Conservation (phyloP, 768 basidiomycete species). For the Psilocybe tampanensis region DNA sequence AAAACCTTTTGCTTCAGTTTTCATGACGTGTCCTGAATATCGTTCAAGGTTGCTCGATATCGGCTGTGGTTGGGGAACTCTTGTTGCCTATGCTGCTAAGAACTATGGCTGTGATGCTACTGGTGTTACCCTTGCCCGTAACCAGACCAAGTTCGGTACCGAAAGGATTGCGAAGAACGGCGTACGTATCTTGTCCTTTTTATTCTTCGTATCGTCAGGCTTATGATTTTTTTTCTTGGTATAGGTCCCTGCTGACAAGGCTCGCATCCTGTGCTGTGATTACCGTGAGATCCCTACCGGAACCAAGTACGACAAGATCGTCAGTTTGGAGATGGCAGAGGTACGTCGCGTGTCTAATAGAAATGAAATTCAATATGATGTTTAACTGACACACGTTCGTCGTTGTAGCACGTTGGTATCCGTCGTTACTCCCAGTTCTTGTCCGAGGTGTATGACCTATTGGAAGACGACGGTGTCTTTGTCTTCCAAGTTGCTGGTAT, state of each 20-base stretch:
- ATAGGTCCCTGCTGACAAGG: slow-evolving; percentile 61
- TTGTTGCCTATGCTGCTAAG: slow-evolving; percentile 92
- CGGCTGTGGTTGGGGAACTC: slow-evolving; percentile 96
- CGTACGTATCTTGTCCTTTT: slow-evolving; percentile 30
- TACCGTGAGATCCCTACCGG: slow-evolving; percentile 88
- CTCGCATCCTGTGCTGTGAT: slow-evolving; percentile 91
- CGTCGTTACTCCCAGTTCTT: slow-evolving; percentile 90
- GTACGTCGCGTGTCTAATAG: slow-evolving; percentile 36
- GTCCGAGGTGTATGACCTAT: slow-evolving; percentile 86
- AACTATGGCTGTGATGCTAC: slow-evolving; percentile 97
- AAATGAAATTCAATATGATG: background rate
- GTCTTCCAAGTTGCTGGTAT: slow-evolving; percentile 98
- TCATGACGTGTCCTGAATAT: slow-evolving; percentile 27
- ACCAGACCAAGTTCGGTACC: slow-evolving; percentile 93
- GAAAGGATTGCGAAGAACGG: slow-evolving; percentile 84
- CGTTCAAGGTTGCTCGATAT: slow-evolving; percentile 67
- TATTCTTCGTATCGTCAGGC: background rate
- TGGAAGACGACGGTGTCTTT: slow-evolving; percentile 93
- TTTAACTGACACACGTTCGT: slow-evolving; percentile 1
- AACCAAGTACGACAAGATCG: slow-evolving; percentile 89
- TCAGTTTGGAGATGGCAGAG: slow-evolving; percentile 98
- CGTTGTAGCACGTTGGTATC: slow-evolving; percentile 84
- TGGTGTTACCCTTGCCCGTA: slow-evolving; percentile 89
- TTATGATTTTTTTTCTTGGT: background rate
- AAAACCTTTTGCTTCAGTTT: slow-evolving; percentile 7